Base-by-base conservation (phyloP, 441 rosid genomes). In the Lepidium campestre region DNA sequence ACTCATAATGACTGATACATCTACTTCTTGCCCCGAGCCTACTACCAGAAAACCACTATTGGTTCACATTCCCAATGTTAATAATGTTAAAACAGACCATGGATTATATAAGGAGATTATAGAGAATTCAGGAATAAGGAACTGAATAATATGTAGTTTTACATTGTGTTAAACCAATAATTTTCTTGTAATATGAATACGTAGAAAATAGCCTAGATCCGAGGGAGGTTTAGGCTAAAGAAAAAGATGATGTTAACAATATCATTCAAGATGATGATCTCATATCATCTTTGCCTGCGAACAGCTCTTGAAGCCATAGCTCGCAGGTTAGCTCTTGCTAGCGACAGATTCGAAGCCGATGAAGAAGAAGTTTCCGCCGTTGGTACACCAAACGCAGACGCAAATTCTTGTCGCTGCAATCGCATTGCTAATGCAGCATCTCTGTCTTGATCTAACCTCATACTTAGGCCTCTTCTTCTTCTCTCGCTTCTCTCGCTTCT, bases 251-350 rank as follows among this genome's bases (percentile, higher is more conserved):
- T 17, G 23, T 9, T 9, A 18, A 4, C 25, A 44, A 29, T 40
- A 2, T 41, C 46, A 41, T 42, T 17, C 47, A 15, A 41, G 46
- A 41, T 41, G 20, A 52, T 50, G 36, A 61, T 48, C 49, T 6
- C 6, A 54, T 15, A 18, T 49, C 41, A 68, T 44, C 78, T 64
- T 74, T 90, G 78, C 18, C 66, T 64, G 2, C 93, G 82, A 46
- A 78, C 67, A 58, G 97, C 98, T 77, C 96, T 85, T 29, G 97
- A 87, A 46, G 97, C 98, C 97, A 90, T 85, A 20, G 96, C 95
- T 81, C 98, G 82, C 65, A 87, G 68, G 70, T 90, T 95, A 70
- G 88, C 87, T 85, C 96, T 86, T 25, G 98, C 99, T 19, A 53
- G 39, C 17, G 83, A 79, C 62, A 86, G 59, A 35, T 82, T 71